These are phyloP conservation scores for Monilinia fructigena DNA, from an alignment of 2,329 filamentous ascomycete genomes.

Conservation along the genomic window DNA sequence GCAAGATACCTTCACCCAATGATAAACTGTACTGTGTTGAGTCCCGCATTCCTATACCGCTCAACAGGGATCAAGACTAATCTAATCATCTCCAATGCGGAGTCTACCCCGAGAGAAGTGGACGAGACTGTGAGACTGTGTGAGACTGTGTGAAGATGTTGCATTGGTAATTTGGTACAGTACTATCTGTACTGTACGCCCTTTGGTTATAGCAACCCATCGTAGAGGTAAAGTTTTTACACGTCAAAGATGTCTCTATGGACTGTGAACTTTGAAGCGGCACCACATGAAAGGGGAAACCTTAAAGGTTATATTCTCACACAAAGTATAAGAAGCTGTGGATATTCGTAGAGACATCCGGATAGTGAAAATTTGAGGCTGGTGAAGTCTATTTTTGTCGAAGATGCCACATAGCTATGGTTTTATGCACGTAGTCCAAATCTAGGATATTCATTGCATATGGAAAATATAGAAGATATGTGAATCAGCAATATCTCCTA, in stretches of 20 bases:
- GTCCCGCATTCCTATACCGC: conserved; percentile 3
- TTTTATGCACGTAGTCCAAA: background rate
- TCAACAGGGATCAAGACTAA: background rate
- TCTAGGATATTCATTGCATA: background rate
- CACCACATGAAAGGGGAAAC: background rate
- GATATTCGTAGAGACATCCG: background rate
- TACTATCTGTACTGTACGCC: too few species aligned
- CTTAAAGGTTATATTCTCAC: background rate
- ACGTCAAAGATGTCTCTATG: background rate
- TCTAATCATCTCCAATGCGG: background rate
- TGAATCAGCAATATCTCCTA: background rate
- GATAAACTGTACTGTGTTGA: background rate
- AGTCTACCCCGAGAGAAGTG: conserved; percentile 5
- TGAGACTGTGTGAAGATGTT: background rate
- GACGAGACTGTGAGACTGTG: background rate
- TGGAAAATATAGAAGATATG: background rate
- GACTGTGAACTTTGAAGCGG: background rate
- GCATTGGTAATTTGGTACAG: background rate
- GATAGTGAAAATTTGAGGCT: background rate
- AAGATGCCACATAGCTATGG: background rate
- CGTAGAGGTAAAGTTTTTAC: background rate
- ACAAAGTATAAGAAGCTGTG: background rate
- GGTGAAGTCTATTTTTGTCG: background rate
- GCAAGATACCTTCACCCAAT: background rate
- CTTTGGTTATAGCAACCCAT: too few species aligned